These are phyloP conservation scores for Penicillium arizonense DNA, from an alignment of 495 filamentous ascomycete species.

Conservation along the genomic window DNA sequence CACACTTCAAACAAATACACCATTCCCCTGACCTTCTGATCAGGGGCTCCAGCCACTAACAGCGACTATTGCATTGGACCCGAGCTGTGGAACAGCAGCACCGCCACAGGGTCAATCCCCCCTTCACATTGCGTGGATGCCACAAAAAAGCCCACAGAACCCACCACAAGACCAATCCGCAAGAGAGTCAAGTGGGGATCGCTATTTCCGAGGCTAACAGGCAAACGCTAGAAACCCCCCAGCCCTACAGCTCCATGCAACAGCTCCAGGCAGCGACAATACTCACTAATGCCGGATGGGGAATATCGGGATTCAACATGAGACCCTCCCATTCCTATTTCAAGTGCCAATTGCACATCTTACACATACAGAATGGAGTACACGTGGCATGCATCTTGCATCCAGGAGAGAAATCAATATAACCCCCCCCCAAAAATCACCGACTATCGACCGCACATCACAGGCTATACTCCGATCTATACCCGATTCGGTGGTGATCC, in stretches of 20 bases:
- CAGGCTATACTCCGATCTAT: constrained; percentile 1
- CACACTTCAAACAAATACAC: too few species aligned
- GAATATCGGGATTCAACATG: not conserved
- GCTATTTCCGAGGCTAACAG: not conserved
- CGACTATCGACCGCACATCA: constrained; percentile 1
- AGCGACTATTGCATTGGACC: constrained; percentile 5
- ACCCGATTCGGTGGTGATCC: not conserved
- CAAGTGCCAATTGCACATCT: not conserved
- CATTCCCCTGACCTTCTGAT: too few species aligned
- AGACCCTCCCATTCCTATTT: not conserved
- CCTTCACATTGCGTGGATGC: too few species aligned
- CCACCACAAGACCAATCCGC: too few species aligned
- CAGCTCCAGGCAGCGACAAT: not conserved
- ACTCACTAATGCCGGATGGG: not conserved
- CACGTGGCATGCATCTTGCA: constrained; percentile 3
- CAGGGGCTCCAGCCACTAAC: not conserved
- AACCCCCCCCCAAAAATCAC: not conserved
- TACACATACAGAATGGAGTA: not conserved
- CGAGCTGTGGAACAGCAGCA: constrained; percentile 6
- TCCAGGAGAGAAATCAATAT: not conserved
- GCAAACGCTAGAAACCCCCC: not conserved
- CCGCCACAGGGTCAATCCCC: constrained; percentile 2
- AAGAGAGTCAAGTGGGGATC: not conserved
- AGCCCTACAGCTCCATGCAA: not conserved
- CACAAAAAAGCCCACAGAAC: too few species aligned